phyloP scores from a whole-genome alignment of 1,284 basidiomycete species.

The Puccinia coronata region DNA sequence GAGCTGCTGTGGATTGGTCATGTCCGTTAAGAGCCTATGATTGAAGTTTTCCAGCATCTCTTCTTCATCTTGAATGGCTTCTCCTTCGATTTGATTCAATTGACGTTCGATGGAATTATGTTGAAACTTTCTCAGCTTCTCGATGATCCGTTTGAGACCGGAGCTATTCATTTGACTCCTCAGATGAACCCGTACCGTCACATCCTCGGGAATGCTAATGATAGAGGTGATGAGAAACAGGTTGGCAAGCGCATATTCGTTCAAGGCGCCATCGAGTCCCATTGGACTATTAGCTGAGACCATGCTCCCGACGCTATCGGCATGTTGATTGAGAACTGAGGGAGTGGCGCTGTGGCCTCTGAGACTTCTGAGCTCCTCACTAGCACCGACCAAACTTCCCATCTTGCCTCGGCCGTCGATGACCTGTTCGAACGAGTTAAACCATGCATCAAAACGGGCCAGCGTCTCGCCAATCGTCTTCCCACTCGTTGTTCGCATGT shows the following conservation, averaged over 20 bases:
- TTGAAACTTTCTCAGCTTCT: conserved; percentile 70
- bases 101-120: conserved; percentile 69
- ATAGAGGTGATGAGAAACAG: conserved; percentile 71
- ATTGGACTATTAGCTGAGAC: conserved; percentile 57
- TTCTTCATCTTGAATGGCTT: conserved; percentile 76
- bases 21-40: conserved; percentile 72
- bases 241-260: conserved; percentile 71
- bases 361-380: conserved; percentile 74
- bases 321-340: conserved; percentile 46
- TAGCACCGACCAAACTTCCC: conserved; percentile 91
- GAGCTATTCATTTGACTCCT: conserved; percentile 85
- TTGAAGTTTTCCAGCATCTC: conserved; percentile 76
- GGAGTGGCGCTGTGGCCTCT: conserved; percentile 52
- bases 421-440: conserved; percentile 75
- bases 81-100: conserved; percentile 68
- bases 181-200: conserved; percentile 80
- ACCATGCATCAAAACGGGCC: conserved; percentile 81
- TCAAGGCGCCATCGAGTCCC: conserved; percentile 75
- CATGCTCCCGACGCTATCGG: conserved; percentile 58
- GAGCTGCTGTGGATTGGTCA: conserved; percentile 81
- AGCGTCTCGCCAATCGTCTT: conserved; percentile 64
- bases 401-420: conserved; percentile 86
- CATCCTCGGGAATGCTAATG: conserved; percentile 68
- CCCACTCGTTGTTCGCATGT: conserved; percentile 65
- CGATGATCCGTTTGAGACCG: conserved; percentile 74